Evolutionary conservation across 768 basidiomycete genomes (phyloP), one percentile per base, ranked within the genome.

Genomic region (Psilocybe cyanescens): DNA sequence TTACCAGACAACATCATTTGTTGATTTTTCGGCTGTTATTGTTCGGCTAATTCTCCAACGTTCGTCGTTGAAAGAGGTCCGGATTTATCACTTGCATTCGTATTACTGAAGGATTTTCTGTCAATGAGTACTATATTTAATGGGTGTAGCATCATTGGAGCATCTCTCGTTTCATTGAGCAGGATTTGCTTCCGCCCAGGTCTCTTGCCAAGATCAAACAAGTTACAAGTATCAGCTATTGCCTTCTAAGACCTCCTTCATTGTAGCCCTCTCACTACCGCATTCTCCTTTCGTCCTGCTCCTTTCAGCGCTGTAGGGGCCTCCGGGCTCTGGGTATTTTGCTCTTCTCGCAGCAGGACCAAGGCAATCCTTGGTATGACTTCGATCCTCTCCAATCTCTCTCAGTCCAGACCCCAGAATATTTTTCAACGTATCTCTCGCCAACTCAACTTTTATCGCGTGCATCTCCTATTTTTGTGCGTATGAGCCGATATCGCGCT

Each of bases 371-470:
- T 58, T 53, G 67, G 65, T 30, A 70, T 70, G 69, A 62, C 61
- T 61, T 68, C 69, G 28, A 45, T 59, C 9, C 39, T 59, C 28
- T 62, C 60, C n/a, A 51, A 55, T 30, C 19, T 52, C 55, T 41
- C 53, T 35, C 35, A 58, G 37, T 41, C 45, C 53, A 62, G 47
- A 35, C 37, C 39, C 28, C 41, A 57, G 29, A 55, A 45, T 17
- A 58, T 69, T 53, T 76, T 73, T 73, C 73, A 70, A 44, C 65
- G 70, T 31, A 58, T 84, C 16, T 70, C 73, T 56, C 75, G 77
- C 59, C 76, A 85, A 57, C 86, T 90, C 69, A 91, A 90, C 69
- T 90, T 90, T 66, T 90, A 83, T 66, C 81, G 89, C 5, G 69
- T 86, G 54, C 87, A 89, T 64, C 69, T 88, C 24, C 73, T 88